Base-by-base conservation (phyloP, 352 stramenopile genomes). In the Globisporangium acanthophoron region DNA sequence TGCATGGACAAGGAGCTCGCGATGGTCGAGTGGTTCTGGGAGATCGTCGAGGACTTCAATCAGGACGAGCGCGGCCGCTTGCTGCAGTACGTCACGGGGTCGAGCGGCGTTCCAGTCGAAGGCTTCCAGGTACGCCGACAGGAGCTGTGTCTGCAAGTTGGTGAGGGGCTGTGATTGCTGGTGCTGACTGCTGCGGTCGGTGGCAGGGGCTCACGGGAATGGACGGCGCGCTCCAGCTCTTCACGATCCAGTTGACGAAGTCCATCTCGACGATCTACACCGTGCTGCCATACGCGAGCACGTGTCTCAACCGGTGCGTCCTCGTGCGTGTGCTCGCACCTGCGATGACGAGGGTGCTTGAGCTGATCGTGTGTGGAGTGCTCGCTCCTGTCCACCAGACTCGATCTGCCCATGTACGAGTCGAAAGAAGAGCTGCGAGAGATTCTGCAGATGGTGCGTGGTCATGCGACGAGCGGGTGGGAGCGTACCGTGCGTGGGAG, bases 341-440 rank as follows among this genome's bases (percentile, higher is more conserved):
- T 24, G 8, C 12, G 41, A 24, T 47, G 5, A 40, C 18, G 45
- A 5, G 5, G 13, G n/a, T 46, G 46, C 39, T 40, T 12, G 37
- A 18, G 11, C 37, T 43, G 37, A 43, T 18, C 13, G 37, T 43
- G 37, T 5, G 37, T 3, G 11, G 37, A 16, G 37, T 3, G 37
- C 21, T 61, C 33, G 13, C 51, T 67, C 35, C 12, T 15, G 35
- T 41, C 35, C 12, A 41, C 35, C 45, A 88, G 85, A 70, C 53
- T 94, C 33, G 85, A 92, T 61, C 61, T 94, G 16, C 83, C 83
- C 0, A 64, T 93, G 21, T 94, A 92, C 65, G 52, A 72, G 33
- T 81, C 73, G 0, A 97, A 96, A 67, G 78, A 83, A 46, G 90
- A 99, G 43, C 67, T 99, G 13, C 72, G 98, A 62, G 78, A 97